Evolutionary conservation across 2,329 filamentous ascomycete species (phyloP), one percentile per base, ranked within the genome.

Genomic region (Neonectria hederae): DNA sequence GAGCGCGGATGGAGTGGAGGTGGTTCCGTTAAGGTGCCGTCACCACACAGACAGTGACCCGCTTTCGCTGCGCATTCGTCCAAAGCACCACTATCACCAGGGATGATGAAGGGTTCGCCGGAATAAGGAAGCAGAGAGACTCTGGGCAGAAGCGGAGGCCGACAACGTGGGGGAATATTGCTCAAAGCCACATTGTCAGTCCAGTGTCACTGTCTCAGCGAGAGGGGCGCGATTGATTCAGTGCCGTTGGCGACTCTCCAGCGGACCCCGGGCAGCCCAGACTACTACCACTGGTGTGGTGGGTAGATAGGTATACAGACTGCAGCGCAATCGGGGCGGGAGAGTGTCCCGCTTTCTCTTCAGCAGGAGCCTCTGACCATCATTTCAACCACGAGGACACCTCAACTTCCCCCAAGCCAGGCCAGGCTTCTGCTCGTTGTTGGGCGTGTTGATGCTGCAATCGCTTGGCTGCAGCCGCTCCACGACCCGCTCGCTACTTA

Each of bases 1-100:
- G 70, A 51, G 19, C 13, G 32, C 32, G 32, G 32, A 64, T 69
- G 66, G 58, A 62, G 72, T 70, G 70, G 72, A 74, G 72, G 72
- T 65, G 63, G 62, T 54, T 68, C 65, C 66, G 63, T 54, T 54
- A 60, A 65, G 54, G 72, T 72, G 68, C 71, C 71, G 71, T 73
- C 69, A 74, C 70, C 67, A 72, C 64, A 46, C 55, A 63, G 57
- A 65, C 52, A 38, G 51, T 48, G 65, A 65, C 65, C 65, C 65
- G 62, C 61, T 58, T 55, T 59, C 11, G 38, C 21, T 53, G 48
- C 38, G 52, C 55, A 55, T 55, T 49, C 49, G 21, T n/a, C 60
- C 61, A 54, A 51, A 54, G 51, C 45, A 43, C 28, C n/a, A 49
- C 21, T 22, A 43, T 54, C 38, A 24, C 35, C 17, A 42, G 8